A percentile compares a stretch with the other conserved stretches of the same genome.
Conservation (phyloP, 2,329 filamentous ascomycete genomes). For the Nemania sp. region DNA sequence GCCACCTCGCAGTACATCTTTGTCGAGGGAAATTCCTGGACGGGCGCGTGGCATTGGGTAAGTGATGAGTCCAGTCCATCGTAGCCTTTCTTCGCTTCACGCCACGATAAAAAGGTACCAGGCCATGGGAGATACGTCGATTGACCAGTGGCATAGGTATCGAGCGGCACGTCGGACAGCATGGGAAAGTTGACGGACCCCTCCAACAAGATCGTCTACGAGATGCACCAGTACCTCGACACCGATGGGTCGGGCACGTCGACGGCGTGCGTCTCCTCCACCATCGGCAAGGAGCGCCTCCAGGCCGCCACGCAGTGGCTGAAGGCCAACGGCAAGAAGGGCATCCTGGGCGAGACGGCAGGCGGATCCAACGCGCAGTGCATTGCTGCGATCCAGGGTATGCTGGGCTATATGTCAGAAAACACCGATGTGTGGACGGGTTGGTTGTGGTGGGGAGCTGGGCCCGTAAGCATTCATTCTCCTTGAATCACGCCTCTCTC, state of each 20-base stretch:
- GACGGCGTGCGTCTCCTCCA: slow-evolving; percentile 51
- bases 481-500: neutral
- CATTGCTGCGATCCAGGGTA: slow-evolving; percentile 54
- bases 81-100: neutral
- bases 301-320: slow-evolving; percentile 58
- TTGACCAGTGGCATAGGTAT: slow-evolving; percentile 25
- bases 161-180: slow-evolving; percentile 40
- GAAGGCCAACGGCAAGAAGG: slow-evolving; percentile 57
- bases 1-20: slow-evolving; percentile 62
- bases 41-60: slow-evolving; percentile 51
- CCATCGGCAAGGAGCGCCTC: slow-evolving; percentile 55
- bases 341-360: slow-evolving; percentile 62
- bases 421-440: slow-evolving; percentile 64
- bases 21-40: slow-evolving; percentile 59
- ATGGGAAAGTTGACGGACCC: slow-evolving; percentile 55
- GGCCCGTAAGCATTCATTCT: slow-evolving; percentile 44
- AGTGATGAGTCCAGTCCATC: neutral
- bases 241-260: slow-evolving; percentile 56
- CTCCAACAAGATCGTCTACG: slow-evolving; percentile 56
- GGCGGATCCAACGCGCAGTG: slow-evolving; percentile 57
- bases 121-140: neutral
- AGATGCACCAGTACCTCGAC: slow-evolving; percentile 67
- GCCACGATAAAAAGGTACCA: neutral
- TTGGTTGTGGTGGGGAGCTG: slow-evolving; percentile 61
- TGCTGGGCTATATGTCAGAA: slow-evolving; percentile 57